Evolutionary conservation across 495 filamentous ascomycete genomes (phyloP).

Genomic region (Halenospora varia): DNA sequence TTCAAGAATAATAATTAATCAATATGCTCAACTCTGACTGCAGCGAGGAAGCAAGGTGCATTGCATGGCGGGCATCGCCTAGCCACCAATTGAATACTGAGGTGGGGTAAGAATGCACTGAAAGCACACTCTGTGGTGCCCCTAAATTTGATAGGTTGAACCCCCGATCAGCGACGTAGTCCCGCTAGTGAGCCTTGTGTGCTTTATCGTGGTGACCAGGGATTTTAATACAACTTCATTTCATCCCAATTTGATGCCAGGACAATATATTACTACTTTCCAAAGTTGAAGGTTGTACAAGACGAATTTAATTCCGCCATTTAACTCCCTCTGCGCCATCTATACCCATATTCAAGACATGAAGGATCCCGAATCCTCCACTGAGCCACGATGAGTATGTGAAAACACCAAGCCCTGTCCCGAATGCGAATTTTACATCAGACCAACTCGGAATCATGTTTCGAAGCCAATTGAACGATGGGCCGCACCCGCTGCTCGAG

Average conservation of each 20-base stretch:
- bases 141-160: background rate
- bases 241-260: background rate
- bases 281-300: background rate
- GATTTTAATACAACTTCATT: background rate
- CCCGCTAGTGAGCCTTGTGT: background rate
- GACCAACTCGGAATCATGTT: constrained; percentile 10
- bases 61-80: too few species aligned
- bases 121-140: background rate
- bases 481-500: background rate
- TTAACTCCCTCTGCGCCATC: background rate
- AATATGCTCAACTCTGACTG: too few species aligned
- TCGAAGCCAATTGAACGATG: constrained; percentile 18
- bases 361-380: background rate
- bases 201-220: background rate
- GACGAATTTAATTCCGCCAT: background rate
- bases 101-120: too few species aligned
- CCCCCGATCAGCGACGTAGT: background rate
- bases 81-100: too few species aligned
- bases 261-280: background rate
- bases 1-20: too few species aligned
- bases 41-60: too few species aligned
- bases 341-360: background rate
- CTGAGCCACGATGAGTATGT: background rate
- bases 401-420: background rate
- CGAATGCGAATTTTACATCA: background rate